A percentile compares a stretch with the other conserved stretches of the same genome.
Evolutionary conservation across 1,139 yeast genomes (phyloP).

Genomic region (Suhomyces coccinellae): DNA sequence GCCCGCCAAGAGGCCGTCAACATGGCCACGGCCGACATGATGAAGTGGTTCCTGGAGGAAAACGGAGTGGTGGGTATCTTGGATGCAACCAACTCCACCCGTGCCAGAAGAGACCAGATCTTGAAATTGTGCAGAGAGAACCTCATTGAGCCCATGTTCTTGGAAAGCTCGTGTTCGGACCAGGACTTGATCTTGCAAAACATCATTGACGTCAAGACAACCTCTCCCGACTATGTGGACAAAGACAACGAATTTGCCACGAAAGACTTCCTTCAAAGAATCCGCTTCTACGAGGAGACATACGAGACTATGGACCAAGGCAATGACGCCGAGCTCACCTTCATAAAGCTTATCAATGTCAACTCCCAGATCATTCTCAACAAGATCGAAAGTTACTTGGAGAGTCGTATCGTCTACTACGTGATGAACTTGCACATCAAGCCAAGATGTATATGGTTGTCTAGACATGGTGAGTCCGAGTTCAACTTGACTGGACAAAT

Average conservation of each 20-base stretch:
- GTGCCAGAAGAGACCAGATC: constrained; percentile 67
- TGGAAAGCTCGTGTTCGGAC: constrained; percentile 91
- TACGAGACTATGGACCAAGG: constrained; percentile 70
- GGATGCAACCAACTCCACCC: constrained; percentile 85
- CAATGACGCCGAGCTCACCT: constrained; percentile 67
- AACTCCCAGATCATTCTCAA: constrained; percentile 86
- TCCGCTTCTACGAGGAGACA: constrained; percentile 66
- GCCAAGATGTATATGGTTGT: constrained; percentile 88
- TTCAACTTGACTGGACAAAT: constrained; percentile 91
- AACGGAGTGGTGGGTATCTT: constrained; percentile 88
- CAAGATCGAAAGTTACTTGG: constrained; percentile 82
- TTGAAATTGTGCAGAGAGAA: constrained; percentile 62
- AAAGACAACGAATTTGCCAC: constrained; percentile 72
- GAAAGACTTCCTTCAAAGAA: constrained; percentile 69
- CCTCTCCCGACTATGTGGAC: constrained; percentile 84
- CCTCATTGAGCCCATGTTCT: constrained; percentile 82
- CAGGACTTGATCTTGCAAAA: constrained; percentile 74
- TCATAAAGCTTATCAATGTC: constrained; percentile 83
- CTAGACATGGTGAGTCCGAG: constrained; percentile 93
- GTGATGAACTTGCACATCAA: constrained; percentile 94
- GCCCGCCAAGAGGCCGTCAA: constrained; percentile 70
- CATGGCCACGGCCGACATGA: constrained; percentile 77
- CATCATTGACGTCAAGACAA: constrained; percentile 79
- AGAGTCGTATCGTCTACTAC: constrained; percentile 90
- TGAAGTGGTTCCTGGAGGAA: constrained; percentile 80